Evolutionary conservation across 495 filamentous ascomycete species (phyloP).

Genomic region (Letharia lupina): DNA sequence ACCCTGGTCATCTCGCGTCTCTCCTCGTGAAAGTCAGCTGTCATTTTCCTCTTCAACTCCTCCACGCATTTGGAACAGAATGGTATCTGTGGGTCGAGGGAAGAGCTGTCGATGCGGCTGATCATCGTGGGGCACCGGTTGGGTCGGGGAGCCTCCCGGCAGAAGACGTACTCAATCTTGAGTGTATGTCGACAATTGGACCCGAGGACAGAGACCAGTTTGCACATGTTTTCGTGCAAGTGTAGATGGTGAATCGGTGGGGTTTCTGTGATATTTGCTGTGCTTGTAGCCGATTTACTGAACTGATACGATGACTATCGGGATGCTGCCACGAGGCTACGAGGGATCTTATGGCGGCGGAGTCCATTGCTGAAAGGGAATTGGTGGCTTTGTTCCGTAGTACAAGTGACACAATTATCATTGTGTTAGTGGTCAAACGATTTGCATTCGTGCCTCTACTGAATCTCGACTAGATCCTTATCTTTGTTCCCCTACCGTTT

Average conservation of each 20-base stretch:
- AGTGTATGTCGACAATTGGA: constrained; percentile 4
- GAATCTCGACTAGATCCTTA: not conserved
- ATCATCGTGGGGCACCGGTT: not conserved
- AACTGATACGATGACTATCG: not conserved
- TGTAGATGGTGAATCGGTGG: not conserved
- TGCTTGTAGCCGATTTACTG: not conserved
- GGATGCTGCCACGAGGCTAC: not conserved
- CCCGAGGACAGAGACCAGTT: not conserved
- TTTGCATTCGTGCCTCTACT: not conserved
- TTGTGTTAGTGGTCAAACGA: not conserved
- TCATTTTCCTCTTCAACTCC: not conserved
- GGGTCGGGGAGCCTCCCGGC: not conserved
- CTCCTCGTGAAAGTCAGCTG: constrained; percentile 10
- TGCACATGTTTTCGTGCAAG: not conserved
- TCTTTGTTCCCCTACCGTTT: not conserved
- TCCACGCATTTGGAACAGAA: constrained; percentile 6
- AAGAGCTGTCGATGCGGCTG: not conserved
- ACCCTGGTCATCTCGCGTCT: constrained; percentile 3
- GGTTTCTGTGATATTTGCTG: not conserved
- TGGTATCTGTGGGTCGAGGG: not conserved
- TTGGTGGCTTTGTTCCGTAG: not conserved
- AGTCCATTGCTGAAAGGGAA: not conserved
- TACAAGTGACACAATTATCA: not conserved
- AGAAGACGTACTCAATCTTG: constrained; percentile 1
- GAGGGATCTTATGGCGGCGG: not conserved